These are phyloP conservation scores for Arthrobotrys sphaeroides DNA, from an alignment of 2,329 filamentous ascomycete species.

Conservation along the genomic window DNA sequence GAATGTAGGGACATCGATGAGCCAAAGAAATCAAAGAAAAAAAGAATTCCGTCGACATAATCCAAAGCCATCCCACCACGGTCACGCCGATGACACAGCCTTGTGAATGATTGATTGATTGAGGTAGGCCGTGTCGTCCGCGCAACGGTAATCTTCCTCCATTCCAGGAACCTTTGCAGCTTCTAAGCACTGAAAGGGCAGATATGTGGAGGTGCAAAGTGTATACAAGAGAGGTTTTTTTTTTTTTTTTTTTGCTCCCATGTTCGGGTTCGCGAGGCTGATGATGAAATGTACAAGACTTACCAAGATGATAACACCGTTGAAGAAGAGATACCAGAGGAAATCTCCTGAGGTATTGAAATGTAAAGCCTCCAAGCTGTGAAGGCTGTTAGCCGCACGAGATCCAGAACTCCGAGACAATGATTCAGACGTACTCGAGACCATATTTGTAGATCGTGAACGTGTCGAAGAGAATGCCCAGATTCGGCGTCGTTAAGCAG, in stretches of 20 bases:
- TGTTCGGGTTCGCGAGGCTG: neutral
- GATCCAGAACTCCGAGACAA: neutral
- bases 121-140: constrained; percentile 30
- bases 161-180: constrained; percentile 55
- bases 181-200: constrained; percentile 55
- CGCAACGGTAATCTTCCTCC: constrained; percentile 52
- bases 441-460: constrained; percentile 47
- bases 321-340: constrained; percentile 44
- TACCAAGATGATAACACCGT: constrained; percentile 41
- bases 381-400: neutral
- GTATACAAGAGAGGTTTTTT: neutral
- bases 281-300: neutral
- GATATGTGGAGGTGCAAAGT: constrained; percentile 50
- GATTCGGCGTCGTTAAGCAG: constrained; percentile 19
- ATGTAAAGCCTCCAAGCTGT: constrained; percentile 27
- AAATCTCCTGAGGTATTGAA: constrained; percentile 46
- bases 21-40: constrained; percentile 43
- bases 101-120: constrained; percentile 51
- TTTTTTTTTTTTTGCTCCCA: neutral
- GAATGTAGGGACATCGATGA: constrained; percentile 50
- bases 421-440: constrained; percentile 21
- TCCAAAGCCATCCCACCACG: constrained; percentile 50
- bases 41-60: constrained; percentile 41
- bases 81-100: constrained; percentile 47
- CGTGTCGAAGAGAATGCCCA: constrained; percentile 41